Evolutionary conservation across 306 rosid genomes (phyloP).

Genomic region (Prinsepia uniflora): DNA sequence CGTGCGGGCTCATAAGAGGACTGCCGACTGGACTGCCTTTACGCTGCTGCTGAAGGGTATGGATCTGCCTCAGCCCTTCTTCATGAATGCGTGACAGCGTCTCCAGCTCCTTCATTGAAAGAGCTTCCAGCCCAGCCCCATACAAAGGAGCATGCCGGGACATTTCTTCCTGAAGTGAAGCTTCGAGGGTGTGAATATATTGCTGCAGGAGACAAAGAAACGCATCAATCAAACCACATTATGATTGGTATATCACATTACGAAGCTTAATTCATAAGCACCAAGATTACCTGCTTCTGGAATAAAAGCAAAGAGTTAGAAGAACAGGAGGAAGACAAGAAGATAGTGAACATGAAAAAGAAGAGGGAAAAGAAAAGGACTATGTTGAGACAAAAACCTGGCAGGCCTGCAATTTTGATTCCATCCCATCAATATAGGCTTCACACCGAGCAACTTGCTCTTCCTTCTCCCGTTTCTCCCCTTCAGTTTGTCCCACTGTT

Average conservation of each 20-base stretch:
- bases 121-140: slow-evolving; percentile 93
- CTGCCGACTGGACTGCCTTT: slow-evolving; percentile 73
- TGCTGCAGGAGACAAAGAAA: slow-evolving; percentile 58
- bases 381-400: slow-evolving; percentile 54
- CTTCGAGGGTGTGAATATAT: slow-evolving; percentile 86
- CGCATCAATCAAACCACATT: slow-evolving; percentile 24
- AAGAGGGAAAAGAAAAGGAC: slow-evolving; percentile 6
- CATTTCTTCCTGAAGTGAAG: slow-evolving; percentile 96
- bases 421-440: slow-evolving; percentile 97
- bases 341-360: neutral
- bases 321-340: neutral
- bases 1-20: slow-evolving; percentile 76
- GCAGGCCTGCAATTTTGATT: slow-evolving; percentile 91
- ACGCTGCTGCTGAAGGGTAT: slow-evolving; percentile 82
- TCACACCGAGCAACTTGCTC: slow-evolving; percentile 95
- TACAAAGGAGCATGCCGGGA: slow-evolving; percentile 92
- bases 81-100: slow-evolving; percentile 84
- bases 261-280: slow-evolving; percentile 18
- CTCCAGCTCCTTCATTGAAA: slow-evolving; percentile 92
- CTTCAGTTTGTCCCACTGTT: slow-evolving; percentile 95
- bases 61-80: slow-evolving; percentile 96
- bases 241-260: slow-evolving; percentile 7
- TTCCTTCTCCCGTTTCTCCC: slow-evolving; percentile 93
- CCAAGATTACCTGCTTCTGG: slow-evolving; percentile 12
- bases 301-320: neutral